Percentiles rank a stretch among this genome's conserved stretches.
phyloP scores from a whole-genome alignment of 257 asterid species.

The Salvia hispanica region DNA sequence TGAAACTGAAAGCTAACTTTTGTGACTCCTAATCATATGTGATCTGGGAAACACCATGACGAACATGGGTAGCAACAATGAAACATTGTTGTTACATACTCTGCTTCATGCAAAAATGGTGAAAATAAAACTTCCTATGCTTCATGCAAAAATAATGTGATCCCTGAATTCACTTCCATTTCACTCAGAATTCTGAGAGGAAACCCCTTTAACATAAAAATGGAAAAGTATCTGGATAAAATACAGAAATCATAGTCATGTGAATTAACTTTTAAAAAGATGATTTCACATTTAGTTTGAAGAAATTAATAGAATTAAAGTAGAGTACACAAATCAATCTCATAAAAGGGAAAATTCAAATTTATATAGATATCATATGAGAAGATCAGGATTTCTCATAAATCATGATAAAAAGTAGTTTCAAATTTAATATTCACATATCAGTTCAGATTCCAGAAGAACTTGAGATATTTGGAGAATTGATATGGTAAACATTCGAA shows the following conservation, averaged over 20 bases:
- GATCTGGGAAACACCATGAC: not conserved
- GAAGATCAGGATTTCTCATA: not conserved
- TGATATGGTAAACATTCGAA: constrained; percentile 11
- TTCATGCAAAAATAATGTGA: not conserved
- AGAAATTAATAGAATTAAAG: not conserved
- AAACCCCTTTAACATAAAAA: not conserved
- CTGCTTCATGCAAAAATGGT: not conserved
- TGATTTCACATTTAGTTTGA: too few species aligned
- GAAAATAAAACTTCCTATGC: constrained; percentile 9
- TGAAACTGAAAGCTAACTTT: not conserved
- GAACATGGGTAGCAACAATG: not conserved
- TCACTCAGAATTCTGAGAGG: not conserved
- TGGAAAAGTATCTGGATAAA: not conserved
- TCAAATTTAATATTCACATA: not conserved
- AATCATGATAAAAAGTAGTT: not conserved
- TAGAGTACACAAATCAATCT: not conserved
- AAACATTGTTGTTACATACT: constrained; percentile 4
- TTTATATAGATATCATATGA: not conserved
- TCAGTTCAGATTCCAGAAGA: not conserved
- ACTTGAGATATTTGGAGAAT: not conserved
- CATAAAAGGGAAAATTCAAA: not conserved
- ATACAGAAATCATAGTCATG: not conserved
- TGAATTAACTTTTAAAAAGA: too few species aligned
- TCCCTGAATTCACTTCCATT: not conserved
- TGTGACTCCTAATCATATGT: not conserved